Conservation (phyloP, 306 rosid genomes). For the Begonia loranthoides region DNA sequence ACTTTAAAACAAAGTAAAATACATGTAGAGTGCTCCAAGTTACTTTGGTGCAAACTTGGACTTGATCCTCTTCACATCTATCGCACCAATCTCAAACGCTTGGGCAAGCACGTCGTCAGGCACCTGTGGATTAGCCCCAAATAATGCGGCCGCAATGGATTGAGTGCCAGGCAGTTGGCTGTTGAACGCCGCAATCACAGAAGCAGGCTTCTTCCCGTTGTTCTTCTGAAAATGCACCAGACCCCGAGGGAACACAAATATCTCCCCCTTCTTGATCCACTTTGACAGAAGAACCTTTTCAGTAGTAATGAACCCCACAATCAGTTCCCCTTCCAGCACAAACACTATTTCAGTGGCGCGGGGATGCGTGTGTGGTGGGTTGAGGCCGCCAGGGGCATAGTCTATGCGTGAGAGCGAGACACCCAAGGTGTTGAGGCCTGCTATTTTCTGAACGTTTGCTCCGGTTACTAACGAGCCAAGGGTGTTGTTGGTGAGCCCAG, state of each 20-base stretch:
- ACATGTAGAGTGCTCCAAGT: no score
- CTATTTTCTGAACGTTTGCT: no score
- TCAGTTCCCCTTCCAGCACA: conserved; percentile 49
- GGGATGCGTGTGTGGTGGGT: no score
- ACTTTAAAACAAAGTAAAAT: no score
- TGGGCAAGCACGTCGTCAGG: conserved; percentile 45
- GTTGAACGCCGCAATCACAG: conserved; percentile 54
- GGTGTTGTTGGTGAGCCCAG: no score
- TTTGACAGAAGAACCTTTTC: conserved; percentile 40
- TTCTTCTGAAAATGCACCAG: conserved; percentile 36
- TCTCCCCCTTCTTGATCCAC: conserved; percentile 48
- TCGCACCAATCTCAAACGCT: conserved; percentile 41
- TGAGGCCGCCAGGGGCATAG: no score
- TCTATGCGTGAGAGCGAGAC: no score
- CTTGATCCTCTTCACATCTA: conserved; percentile 45
- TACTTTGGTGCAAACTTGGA: conserved; percentile 50
- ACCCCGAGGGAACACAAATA: conserved; percentile 23
- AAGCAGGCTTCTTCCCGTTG: conserved; percentile 32
- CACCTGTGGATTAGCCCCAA: conserved; percentile 44
- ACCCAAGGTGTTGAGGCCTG: no score
- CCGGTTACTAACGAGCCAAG: no score
- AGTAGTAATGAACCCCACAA: conserved; percentile 75
- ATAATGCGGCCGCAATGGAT: conserved; percentile 42
- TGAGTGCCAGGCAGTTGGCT: no score
- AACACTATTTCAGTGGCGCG: conserved; percentile 72